Base-by-base conservation (phyloP, 352 stramenopile genomes). In the Pythium oligandrum region DNA sequence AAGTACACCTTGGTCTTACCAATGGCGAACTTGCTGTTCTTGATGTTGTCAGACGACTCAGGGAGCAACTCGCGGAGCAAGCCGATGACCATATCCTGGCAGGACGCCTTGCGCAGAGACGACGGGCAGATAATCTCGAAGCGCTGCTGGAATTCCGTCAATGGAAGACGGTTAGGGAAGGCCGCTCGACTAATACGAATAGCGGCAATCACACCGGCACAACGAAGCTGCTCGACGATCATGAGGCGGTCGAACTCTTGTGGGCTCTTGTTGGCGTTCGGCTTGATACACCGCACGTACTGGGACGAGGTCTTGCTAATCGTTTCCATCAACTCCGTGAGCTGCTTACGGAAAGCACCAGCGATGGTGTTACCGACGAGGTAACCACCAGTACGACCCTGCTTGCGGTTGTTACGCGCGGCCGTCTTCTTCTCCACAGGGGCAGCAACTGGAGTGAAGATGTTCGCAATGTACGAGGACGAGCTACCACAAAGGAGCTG, bases 241-340 rank as follows among this genome's bases (percentile, higher is more conserved):
- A 90, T 89, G 34, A 70, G 51, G 10, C 82, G 75, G 52, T 99
- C 78, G 47, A 93, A 95, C 62, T 90, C 75, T 10, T 66, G 56
- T 4, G 82, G 73, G 37, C 75, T 87, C 68, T 95, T 93, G 74
- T 90, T 89, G 17, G 77, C 76, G 56, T 96, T 96, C 7, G 96
- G 87, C 64, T 96, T 96, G 78, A 96, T 95, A 55, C 84, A 95
- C 9, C 87, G 86, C 37, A 96, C 84, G 55, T 96, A 96, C 64
- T 90, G 78, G 8, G 81, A 88, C 31, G 70, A 75, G n/a, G 85
- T 96, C 69, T 88, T 89, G 64, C 79, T 90, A 54, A 96, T 92
- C 33, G 84, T 95, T 54, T 85, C 68, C 75, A 94, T 93, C 36
- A 96, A 70, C 48, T 93, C 78, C 9, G 73, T 73, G 11, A 96